These are phyloP conservation scores for Colletotrichum acutatum DNA, from an alignment of 2,329 filamentous ascomycete species.

Conservation along the genomic window DNA sequence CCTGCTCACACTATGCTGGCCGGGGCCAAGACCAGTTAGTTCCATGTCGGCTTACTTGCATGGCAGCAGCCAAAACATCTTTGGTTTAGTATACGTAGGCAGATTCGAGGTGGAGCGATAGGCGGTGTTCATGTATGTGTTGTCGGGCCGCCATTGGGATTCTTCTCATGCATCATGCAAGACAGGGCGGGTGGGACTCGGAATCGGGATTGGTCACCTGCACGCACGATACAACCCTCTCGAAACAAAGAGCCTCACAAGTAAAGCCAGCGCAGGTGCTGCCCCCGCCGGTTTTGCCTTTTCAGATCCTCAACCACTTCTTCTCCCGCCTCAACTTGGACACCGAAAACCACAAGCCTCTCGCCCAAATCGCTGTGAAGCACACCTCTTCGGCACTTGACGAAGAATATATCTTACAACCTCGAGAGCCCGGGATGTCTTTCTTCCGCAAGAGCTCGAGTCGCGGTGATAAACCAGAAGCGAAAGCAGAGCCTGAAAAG, in stretches of 20 bases:
- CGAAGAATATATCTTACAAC: too few relatives aligned
- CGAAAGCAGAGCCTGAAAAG: background rate
- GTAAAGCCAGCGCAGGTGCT: too few relatives aligned
- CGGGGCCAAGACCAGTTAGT: background rate
- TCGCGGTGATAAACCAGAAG: background rate
- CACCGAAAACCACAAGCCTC: background rate
- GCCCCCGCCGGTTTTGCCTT: background rate
- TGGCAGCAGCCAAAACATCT: background rate
- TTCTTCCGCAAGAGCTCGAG: background rate
- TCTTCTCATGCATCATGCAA: constrained; percentile 21
- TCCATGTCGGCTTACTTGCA: background rate
- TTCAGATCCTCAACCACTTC: background rate
- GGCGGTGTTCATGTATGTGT: constrained; percentile 19
- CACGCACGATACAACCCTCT: background rate
- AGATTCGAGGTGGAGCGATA: background rate
- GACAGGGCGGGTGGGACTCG: background rate
- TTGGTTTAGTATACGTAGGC: background rate
- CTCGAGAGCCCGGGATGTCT: background rate
- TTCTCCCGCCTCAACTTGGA: background rate
- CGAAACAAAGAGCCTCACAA: background rate
- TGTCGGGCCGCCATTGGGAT: constrained; percentile 8
- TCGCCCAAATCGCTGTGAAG: constrained; percentile 16
- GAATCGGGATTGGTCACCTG: background rate
- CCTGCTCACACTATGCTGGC: background rate
- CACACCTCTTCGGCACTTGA: background rate